phyloP scores from a whole-genome alignment of 352 stramenopile genomes.

The Bremia lactucae region DNA sequence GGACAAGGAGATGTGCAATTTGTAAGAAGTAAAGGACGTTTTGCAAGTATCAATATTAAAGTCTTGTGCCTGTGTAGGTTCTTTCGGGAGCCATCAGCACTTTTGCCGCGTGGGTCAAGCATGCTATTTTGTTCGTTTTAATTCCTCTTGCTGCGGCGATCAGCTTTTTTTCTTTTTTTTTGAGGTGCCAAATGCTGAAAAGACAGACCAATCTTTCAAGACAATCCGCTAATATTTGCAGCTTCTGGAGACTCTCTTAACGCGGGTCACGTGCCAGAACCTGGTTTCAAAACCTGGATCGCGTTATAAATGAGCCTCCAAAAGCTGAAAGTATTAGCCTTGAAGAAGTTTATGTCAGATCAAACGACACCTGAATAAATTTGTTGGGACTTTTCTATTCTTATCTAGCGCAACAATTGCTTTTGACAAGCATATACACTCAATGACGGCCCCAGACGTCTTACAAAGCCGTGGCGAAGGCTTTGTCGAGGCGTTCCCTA shows the following conservation, averaged over 20 bases:
- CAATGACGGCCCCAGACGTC: constrained; percentile 81
- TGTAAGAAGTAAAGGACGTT: too few species aligned
- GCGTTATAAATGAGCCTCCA: too few species aligned
- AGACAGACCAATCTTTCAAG: constrained; percentile 17
- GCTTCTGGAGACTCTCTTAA: constrained; percentile 77
- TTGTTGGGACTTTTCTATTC: not conserved
- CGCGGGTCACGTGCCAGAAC: constrained; percentile 47
- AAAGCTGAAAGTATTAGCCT: too few species aligned
- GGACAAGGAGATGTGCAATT: constrained; percentile 86
- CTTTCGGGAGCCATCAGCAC: constrained; percentile 73
- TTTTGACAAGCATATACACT: constrained; percentile 58
- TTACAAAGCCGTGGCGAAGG: constrained; percentile 52
- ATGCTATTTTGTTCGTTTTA: constrained; percentile 27
- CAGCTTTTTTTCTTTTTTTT: too few species aligned
- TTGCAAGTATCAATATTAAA: not conserved
- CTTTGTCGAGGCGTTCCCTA: constrained; percentile 33
- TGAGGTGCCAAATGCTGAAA: not conserved
- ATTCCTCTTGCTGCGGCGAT: not conserved
- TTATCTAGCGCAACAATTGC: constrained; percentile 42
- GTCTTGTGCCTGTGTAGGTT: constrained; percentile 27
- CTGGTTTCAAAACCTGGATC: not conserved
- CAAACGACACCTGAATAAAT: not conserved
- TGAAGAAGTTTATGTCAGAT: too few species aligned
- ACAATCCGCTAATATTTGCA: constrained; percentile 54
- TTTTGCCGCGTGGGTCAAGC: constrained; percentile 64